These are phyloP conservation scores for Lithohypha guttulata DNA, from an alignment of 2,329 filamentous ascomycete genomes.

Conservation along the genomic window DNA sequence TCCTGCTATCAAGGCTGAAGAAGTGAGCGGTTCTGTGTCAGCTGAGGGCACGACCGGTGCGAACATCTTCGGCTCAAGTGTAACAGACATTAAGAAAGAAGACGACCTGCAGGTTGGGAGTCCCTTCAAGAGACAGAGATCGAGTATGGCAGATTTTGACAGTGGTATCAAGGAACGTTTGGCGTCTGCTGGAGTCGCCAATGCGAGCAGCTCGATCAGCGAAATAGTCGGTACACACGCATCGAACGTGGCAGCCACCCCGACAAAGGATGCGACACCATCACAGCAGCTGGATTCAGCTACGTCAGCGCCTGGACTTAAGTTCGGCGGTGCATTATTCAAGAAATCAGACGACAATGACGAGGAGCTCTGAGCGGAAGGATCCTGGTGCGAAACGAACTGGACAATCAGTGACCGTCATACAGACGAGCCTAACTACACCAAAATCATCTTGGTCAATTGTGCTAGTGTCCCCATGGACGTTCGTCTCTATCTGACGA, in stretches of 20 bases:
- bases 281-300: conserved; percentile 11
- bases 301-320: conserved; percentile 20
- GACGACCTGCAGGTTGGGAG: conserved; percentile 32
- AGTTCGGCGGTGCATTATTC: conserved; percentile 19
- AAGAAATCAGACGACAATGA: conserved; percentile 19
- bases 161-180: conserved; percentile 31
- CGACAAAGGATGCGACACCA: background rate
- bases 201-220: conserved; percentile 25
- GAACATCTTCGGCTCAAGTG: conserved; percentile 8
- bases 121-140: conserved; percentile 37
- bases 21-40: conserved; percentile 28
- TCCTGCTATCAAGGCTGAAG: conserved; percentile 25
- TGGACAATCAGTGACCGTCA: too few species aligned
- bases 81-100: conserved; percentile 23
- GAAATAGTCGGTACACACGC: conserved; percentile 20
- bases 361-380: conserved; percentile 18
- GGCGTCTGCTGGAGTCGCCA: conserved; percentile 27
- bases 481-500: too few species aligned
- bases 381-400: too few species aligned
- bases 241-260: conserved; percentile 8
- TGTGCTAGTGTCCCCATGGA: too few species aligned
- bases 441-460: too few species aligned
- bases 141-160: conserved; percentile 35
- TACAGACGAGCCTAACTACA: too few species aligned
- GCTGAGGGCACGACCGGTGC: conserved; percentile 17